Conservation (phyloP, 192 early-diverging fungal species). For the Tieghemiomyces parasiticus region DNA sequence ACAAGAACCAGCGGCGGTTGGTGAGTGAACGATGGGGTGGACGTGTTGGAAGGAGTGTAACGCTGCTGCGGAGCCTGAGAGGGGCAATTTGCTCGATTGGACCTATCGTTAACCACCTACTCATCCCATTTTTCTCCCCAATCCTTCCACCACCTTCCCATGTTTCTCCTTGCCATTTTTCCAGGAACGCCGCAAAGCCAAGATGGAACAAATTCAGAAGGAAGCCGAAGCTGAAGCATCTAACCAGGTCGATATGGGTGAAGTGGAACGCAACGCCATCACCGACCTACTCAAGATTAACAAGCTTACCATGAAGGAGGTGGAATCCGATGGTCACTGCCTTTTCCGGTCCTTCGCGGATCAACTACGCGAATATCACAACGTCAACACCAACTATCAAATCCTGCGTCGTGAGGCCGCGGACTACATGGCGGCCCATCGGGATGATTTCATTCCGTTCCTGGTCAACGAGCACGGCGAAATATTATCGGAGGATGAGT, state of each 20-base stretch:
- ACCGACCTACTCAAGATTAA: slow-evolving; percentile 34
- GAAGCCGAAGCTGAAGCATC: slow-evolving; percentile 65
- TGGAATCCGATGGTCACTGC: slow-evolving; percentile 19
- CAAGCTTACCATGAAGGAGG: slow-evolving; percentile 46
- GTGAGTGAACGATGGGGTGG: too few relatives aligned
- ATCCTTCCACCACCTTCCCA: neutral
- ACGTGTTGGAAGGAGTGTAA: too few relatives aligned
- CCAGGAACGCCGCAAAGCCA: slow-evolving; percentile 53
- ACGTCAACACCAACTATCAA: slow-evolving; percentile 32
- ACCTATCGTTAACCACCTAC: too few relatives aligned
- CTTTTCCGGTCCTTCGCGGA: slow-evolving; percentile 82
- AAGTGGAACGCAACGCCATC: slow-evolving; percentile 56
- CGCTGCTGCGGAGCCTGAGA: too few relatives aligned
- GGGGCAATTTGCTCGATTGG: too few relatives aligned
- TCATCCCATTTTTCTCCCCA: neutral
- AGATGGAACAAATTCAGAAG: slow-evolving; percentile 50
- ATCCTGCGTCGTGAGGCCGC: slow-evolving; percentile 61
- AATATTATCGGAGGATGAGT: slow-evolving; percentile 40
- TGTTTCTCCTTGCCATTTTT: neutral
- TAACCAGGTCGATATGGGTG: slow-evolving; percentile 54
- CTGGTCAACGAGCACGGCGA: slow-evolving; percentile 67
- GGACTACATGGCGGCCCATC: slow-evolving; percentile 57
- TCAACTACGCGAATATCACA: slow-evolving; percentile 47
- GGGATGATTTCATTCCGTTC: slow-evolving; percentile 87
- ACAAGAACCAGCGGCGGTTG: too few relatives aligned